Evolutionary conservation across 2,329 filamentous ascomycete species (phyloP), one percentile per base, ranked within the genome.

Genomic region (Colletotrichum euphorbiae): DNA sequence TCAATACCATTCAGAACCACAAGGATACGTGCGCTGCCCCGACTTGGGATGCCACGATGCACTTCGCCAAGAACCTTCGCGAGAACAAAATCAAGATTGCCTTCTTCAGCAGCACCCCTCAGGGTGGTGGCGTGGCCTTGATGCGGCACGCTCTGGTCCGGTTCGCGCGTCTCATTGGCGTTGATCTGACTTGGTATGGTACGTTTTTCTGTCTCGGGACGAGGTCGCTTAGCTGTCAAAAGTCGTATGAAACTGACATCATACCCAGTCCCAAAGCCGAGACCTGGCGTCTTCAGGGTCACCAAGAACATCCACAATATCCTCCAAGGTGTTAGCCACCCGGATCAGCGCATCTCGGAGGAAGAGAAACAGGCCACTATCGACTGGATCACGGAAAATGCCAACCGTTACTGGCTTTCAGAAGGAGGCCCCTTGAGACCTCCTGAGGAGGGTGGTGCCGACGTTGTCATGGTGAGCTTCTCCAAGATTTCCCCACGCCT

Each of bases 301-400:
- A 96, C 93, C 72, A 96, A 96, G 80, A 94, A 91, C 72, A 91
- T 94, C 73, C 93, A 96, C 86, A 96, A 96, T 79, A 94, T 95
- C 71, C 87, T 96, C 3, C 93, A 96, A 79, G 93, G 92, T 8
- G 92, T 94, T 46, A 89, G 89, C 45, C 82, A 85, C 28, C 86
- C 88, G 0, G 85, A 87, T 3, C 86, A 92, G 72, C 85, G 88
- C n/a, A 83, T 95, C 36, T 87, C 84, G 0, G 72, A 82, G 1
- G 85, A 91, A 2, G 87, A 92, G 65, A 89, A 90, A 73, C 77
- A 81, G 1, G 79, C 82, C n/a, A 87, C 95, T 58, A 85, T 85
- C 9, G 85, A 89, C 52, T 96, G 93, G 93, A 90, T 92, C 64
- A 80, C 83, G 12, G 87, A 91, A 12, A 95, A 95, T 76, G 90